Conservation (phyloP, 2,329 filamentous ascomycete species). For the Paraconiothyrium brasiliense region DNA sequence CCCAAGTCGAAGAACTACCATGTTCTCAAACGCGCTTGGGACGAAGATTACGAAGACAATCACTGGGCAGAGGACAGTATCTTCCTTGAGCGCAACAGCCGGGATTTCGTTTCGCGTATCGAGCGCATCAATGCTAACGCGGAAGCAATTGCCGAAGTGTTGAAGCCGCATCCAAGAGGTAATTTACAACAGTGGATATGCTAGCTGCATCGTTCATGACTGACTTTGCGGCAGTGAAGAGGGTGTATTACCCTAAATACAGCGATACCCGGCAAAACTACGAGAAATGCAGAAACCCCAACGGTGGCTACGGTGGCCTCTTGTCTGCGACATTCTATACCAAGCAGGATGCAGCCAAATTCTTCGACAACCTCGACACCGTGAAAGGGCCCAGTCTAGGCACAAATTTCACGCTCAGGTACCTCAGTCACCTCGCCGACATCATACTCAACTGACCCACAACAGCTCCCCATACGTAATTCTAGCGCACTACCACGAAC, state of each 20-base stretch:
- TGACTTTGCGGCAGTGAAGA: conserved; percentile 66
- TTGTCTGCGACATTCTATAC: conserved; percentile 83
- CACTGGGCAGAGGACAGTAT: conserved; percentile 95
- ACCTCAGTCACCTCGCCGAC: conserved; percentile 1
- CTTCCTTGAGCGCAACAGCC: conserved; percentile 95
- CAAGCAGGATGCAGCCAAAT: conserved; percentile 75
- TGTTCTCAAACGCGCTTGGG: conserved; percentile 72
- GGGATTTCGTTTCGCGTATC: conserved; percentile 86
- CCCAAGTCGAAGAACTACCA: conserved; percentile 75
- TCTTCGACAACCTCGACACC: conserved; percentile 86
- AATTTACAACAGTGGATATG: conserved; percentile 23
- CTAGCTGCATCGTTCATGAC: conserved; percentile 13
- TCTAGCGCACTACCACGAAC: conserved; percentile 87
- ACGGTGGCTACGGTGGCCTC: conserved; percentile 88
- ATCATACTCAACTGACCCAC: neutral
- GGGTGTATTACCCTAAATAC: conserved; percentile 87
- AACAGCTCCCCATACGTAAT: conserved; percentile 84
- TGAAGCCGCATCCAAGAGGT: conserved; percentile 67
- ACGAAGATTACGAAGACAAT: conserved; percentile 79
- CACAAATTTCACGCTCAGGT: conserved; percentile 91
- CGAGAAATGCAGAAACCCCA: conserved; percentile 76
- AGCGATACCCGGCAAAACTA: conserved; percentile 76
- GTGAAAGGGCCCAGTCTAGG: conserved; percentile 94
- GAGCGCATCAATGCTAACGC: conserved; percentile 86
- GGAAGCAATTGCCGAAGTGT: conserved; percentile 79